Conservation (phyloP, 2,329 filamentous ascomycete species). For the Thielaviopsis euricoi region DNA sequence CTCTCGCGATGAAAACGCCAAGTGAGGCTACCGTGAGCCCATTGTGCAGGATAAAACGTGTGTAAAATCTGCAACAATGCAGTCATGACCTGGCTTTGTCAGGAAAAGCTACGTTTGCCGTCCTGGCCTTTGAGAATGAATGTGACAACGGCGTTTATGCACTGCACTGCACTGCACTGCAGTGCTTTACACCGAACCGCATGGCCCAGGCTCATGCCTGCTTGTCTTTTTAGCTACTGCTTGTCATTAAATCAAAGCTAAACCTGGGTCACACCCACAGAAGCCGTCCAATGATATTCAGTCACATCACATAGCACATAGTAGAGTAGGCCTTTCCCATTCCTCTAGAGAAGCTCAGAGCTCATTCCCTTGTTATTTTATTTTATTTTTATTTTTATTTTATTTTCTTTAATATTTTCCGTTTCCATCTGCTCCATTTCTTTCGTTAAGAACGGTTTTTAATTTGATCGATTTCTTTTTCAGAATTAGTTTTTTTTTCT, state of each 20-base stretch:
- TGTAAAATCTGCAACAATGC: neutral
- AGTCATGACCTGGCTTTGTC: neutral
- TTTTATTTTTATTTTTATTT: too few relatives aligned
- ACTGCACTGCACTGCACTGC: too few relatives aligned
- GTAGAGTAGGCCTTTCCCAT: neutral
- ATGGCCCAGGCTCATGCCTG: neutral
- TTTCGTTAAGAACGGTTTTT: neutral
- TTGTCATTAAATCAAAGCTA: neutral
- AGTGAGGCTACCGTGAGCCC: neutral
- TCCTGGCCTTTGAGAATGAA: neutral
- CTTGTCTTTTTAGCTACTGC: neutral
- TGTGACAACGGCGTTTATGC: neutral
- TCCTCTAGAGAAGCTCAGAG: neutral
- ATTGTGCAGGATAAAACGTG: neutral
- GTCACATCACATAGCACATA: neutral
- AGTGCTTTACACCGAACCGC: too few relatives aligned
- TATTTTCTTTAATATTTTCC: neutral
- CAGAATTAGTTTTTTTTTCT: conserved; percentile 2
- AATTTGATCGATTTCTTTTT: neutral
- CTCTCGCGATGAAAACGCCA: neutral
- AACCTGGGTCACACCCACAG: neutral
- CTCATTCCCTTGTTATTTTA: neutral
- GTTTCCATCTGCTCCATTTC: neutral
- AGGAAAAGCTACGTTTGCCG: neutral
- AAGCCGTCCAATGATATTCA: neutral